Percentiles rank a stretch among this genome's conserved stretches.
These are phyloP conservation scores for Pyricularia sp. DNA, from an alignment of 2,329 filamentous ascomycete genomes.

Conservation along the genomic window DNA sequence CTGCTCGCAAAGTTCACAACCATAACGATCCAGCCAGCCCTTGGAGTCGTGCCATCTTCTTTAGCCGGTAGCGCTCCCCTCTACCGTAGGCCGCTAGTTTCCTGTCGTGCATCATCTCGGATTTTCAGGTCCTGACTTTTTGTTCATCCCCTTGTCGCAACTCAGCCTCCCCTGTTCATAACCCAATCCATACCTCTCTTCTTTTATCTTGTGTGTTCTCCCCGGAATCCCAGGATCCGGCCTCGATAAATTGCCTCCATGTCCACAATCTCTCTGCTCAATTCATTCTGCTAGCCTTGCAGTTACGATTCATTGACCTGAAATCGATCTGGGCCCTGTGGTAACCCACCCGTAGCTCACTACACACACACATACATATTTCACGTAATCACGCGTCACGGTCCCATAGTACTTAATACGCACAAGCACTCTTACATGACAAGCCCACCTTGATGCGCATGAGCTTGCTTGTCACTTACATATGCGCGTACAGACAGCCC, in stretches of 20 bases:
- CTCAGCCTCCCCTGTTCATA: not conserved
- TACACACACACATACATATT: not conserved
- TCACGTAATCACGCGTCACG: not conserved
- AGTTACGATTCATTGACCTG: not conserved
- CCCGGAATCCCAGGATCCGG: not conserved
- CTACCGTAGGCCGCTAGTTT: not conserved
- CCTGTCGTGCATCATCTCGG: not conserved
- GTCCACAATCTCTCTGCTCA: not conserved
- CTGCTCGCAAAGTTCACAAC: not conserved
- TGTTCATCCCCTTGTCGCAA: not conserved
- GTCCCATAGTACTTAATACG: conserved; percentile 3
- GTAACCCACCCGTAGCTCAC: not conserved
- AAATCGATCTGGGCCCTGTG: not conserved
- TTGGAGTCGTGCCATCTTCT: not conserved
- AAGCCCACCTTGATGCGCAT: not conserved
- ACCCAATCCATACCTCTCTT: not conserved
- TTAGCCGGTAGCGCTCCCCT: not conserved
- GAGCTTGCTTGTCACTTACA: conserved; percentile 5
- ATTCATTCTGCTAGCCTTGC: not conserved
- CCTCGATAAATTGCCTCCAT: not conserved
- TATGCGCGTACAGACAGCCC: not conserved
- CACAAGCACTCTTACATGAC: conserved; percentile 3
- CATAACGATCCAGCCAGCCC: not conserved
- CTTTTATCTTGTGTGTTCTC: not conserved
- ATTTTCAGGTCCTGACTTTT: not conserved